phyloP scores from a whole-genome alignment of 169 alveolate species.

The Cardiosporidium cionae region DNA sequence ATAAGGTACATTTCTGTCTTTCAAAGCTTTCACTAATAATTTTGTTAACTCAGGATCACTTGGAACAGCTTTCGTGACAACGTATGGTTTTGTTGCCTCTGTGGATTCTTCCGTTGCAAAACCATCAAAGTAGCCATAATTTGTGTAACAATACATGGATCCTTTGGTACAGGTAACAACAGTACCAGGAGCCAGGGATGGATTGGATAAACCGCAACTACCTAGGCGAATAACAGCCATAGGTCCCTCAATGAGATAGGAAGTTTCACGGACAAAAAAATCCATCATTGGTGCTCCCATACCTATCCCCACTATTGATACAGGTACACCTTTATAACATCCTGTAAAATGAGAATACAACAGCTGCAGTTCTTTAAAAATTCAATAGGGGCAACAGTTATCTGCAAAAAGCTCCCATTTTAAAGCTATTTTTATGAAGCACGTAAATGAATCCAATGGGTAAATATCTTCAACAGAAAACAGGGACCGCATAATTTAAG shows the following conservation, averaged over 20 bases:
- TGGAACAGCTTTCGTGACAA: background rate
- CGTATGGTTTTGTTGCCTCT: background rate
- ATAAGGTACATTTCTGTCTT: background rate
- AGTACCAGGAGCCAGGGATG: constrained; percentile 12
- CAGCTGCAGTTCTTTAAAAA: background rate
- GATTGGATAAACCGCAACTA: constrained; percentile 21
- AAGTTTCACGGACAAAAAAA: constrained; percentile 14
- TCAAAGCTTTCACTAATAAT: background rate
- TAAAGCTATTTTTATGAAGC: background rate
- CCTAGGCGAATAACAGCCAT: constrained; percentile 27
- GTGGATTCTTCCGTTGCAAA: background rate
- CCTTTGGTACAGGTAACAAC: background rate
- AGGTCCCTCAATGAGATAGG: background rate
- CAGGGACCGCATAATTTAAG: background rate
- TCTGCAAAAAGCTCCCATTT: background rate
- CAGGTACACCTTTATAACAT: constrained; percentile 5
- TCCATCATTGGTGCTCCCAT: constrained; percentile 37
- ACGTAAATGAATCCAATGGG: background rate
- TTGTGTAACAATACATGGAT: constrained; percentile 8
- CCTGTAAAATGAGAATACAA: constrained; percentile 1
- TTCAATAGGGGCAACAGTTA: background rate
- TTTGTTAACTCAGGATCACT: background rate
- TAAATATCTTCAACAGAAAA: background rate
- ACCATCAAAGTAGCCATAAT: background rate
- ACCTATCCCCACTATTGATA: constrained; percentile 24